Evolutionary conservation across 2,329 filamentous ascomycete genomes (phyloP), one percentile per base, ranked within the genome.

Genomic region (Thielaviopsis musarum): DNA sequence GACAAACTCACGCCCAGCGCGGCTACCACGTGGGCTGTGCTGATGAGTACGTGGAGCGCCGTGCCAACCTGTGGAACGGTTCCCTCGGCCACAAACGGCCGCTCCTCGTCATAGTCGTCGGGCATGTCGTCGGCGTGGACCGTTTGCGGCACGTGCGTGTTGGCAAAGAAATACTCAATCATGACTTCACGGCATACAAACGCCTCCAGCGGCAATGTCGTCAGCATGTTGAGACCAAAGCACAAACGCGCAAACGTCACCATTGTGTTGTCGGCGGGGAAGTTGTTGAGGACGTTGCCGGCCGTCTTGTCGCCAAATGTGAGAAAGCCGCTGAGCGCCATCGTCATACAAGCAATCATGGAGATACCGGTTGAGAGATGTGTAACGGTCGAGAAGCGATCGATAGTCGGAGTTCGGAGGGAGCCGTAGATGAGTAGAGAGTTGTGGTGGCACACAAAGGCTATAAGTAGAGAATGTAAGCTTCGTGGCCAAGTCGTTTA

Each of bases 211-310:
- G 93, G 93, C 41, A 98, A 77, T 1, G 93, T 97, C 15, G 93
- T 96, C 66, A 98, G 82, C 93, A 98, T 98, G 77, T 98, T 98
- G 65, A 98, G 80, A 1, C 93, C 93, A 69, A 98, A 97, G 73
- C 89, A 96, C 56, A 98, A 79, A 58, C 93, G 85, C 22, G 93
- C 93, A 61, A 98, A 79, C 71, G 96, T 97, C 68, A 97, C 90
- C 82, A 97, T 85, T 65, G 85, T 78, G 71, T 95, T 97, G 72
- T 94, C 83, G 21, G 83, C 77, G 1, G 91, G 87, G 68, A 98
- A 97, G 74, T 98, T 98, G 77, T 98, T 98, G 66, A 98, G 83
- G 57, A 98, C 89, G 70, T 98, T 98, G 68, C 93, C 93, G 65
- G 90, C 77, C 3, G 93, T 98, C 67, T 84, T 82, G 72, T 91